These are phyloP conservation scores for Leccinum rimulosum DNA, from an alignment of 768 basidiomycete species.

Conservation along the genomic window DNA sequence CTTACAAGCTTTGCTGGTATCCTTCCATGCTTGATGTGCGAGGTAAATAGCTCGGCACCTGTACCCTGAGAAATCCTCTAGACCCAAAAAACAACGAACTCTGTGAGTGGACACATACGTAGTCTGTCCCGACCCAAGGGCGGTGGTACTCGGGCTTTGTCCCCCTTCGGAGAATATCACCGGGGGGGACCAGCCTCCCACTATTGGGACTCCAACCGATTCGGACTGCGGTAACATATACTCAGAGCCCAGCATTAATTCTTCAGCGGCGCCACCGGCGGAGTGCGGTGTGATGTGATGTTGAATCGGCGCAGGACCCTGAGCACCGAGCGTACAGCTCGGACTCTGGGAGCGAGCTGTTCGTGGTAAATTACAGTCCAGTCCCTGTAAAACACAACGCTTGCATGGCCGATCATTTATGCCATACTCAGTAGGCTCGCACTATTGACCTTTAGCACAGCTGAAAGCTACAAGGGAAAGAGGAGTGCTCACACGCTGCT, in stretches of 20 bases:
- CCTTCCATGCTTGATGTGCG: not conserved
- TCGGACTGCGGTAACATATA: conserved; percentile 8
- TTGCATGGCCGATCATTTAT: conserved; percentile 18
- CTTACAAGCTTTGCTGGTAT: conserved; percentile 19
- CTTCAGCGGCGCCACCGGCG: conserved; percentile 9
- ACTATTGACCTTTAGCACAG: conserved; percentile 15
- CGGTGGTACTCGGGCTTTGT: conserved; percentile 4
- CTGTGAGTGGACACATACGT: conserved; percentile 10
- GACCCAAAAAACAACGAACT: not conserved
- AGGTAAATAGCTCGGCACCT: not conserved
- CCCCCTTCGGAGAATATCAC: conserved; percentile 1
- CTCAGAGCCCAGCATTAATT: conserved; percentile 4
- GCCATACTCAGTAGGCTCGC: conserved; percentile 17
- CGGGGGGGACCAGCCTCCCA: conserved; percentile 3
- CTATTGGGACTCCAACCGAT: not conserved
- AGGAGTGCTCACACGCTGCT: conserved; percentile 16
- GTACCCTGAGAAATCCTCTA: conserved; percentile 8
- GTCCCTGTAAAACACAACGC: conserved; percentile 17
- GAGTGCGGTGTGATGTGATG: not conserved
- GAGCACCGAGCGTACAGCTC: conserved; percentile 6
- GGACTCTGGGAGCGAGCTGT: conserved; percentile 24
- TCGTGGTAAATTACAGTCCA: conserved; percentile 15
- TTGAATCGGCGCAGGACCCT: conserved; percentile 9
- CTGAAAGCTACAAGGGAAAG: not conserved
- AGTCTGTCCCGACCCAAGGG: not conserved